A percentile compares a stretch with the other conserved stretches of the same genome.
phyloP scores from a whole-genome alignment of 1,284 basidiomycete genomes.

The Kalmanozyma brasiliensis region DNA sequence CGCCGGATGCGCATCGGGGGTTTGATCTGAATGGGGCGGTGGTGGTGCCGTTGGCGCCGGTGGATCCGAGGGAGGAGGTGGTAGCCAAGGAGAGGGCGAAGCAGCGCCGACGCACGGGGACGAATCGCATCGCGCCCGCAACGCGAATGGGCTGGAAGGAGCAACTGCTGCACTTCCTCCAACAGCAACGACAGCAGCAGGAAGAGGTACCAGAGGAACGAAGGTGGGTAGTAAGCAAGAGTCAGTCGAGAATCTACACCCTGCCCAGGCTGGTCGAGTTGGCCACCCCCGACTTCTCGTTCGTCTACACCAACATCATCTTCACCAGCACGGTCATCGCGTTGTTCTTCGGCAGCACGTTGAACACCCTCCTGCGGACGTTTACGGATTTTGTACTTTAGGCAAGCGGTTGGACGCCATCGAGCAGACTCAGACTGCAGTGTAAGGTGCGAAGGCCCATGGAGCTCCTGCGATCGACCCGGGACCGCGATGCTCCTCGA shows the following conservation, averaged over 20 bases:
- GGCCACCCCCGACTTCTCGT: constrained; percentile 96
- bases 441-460: too few relatives aligned
- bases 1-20: constrained; percentile 92
- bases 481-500: too few relatives aligned
- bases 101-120: too few relatives aligned
- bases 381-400: constrained; percentile 69
- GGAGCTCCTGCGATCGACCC: too few relatives aligned
- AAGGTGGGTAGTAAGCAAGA: neutral
- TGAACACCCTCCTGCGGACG: constrained; percentile 87
- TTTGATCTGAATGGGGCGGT: constrained; percentile 82
- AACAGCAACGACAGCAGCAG: neutral
- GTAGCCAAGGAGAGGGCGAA: neutral
- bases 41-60: constrained; percentile 68
- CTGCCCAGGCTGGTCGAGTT: constrained; percentile 84
- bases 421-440: too few relatives aligned
- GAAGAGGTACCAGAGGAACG: neutral
- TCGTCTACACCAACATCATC: constrained; percentile 97
- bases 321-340: constrained; percentile 71
- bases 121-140: neutral
- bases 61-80: constrained; percentile 11
- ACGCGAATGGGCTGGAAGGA: too few relatives aligned
- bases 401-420: neutral
- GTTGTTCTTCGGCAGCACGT: constrained; percentile 89
- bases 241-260: constrained; percentile 75
- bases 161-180: neutral